Conservation (phyloP, 2,329 filamentous ascomycete species). For the Ophiocordyceps camponoti-floridani region DNA sequence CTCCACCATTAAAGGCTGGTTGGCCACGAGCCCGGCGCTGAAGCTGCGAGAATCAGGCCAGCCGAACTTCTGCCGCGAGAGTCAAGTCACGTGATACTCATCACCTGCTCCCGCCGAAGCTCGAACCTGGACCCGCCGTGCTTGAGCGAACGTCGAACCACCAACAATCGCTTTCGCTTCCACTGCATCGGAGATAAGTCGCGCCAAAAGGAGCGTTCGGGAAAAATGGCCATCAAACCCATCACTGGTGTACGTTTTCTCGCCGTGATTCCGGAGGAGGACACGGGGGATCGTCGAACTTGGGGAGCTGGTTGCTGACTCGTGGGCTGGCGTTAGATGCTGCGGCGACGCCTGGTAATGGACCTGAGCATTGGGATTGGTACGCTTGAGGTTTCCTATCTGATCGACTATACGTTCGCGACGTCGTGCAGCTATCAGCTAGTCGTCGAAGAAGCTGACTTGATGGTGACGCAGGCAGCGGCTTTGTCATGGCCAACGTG, state of each 20-base stretch:
- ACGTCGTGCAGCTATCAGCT: background rate
- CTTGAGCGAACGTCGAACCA: too few relatives aligned
- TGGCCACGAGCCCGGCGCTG: background rate
- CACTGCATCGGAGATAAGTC: constrained; percentile 1
- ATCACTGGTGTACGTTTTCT: constrained; percentile 38
- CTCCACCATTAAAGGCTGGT: background rate
- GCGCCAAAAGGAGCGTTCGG: constrained; percentile 6
- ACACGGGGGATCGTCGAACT: background rate
- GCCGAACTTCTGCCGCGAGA: background rate
- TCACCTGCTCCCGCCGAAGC: background rate
- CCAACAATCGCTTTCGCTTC: too few relatives aligned
- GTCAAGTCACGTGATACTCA: background rate
- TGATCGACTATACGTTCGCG: background rate
- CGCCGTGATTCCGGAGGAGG: constrained; percentile 11
- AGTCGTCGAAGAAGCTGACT: background rate
- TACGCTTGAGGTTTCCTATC: constrained; percentile 17
- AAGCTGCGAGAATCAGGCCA: background rate
- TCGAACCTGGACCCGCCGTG: background rate
- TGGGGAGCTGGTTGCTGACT: background rate
- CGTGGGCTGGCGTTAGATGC: constrained; percentile 29
- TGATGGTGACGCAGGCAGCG: constrained; percentile 22
- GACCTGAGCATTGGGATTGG: constrained; percentile 38
- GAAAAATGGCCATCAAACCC: constrained; percentile 36
- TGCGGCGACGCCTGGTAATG: constrained; percentile 38
- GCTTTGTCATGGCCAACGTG: constrained; percentile 33